These are phyloP conservation scores for Fagopyrum esculentum DNA, from an alignment of 148 eudicot genomes.

Conservation along the genomic window DNA sequence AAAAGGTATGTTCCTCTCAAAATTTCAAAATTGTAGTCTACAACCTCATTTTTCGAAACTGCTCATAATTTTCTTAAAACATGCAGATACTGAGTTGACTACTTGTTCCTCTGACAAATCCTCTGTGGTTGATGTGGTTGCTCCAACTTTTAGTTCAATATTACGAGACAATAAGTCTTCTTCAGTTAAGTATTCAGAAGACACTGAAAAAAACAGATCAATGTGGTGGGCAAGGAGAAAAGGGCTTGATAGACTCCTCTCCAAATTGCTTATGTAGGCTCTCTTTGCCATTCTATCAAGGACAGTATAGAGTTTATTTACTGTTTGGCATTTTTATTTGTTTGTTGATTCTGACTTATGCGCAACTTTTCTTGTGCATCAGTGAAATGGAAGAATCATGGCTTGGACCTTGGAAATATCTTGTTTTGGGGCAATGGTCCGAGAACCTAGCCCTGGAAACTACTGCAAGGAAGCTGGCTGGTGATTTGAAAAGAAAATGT, in stretches of 20 bases:
- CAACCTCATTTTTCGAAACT: not conserved
- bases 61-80: not conserved
- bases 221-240: conserved; percentile 74
- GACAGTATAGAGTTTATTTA: not conserved
- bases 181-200: conserved; percentile 38
- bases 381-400: conserved; percentile 80
- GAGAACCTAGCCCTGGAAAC: conserved; percentile 36
- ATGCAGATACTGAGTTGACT: conserved; percentile 6
- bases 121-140: conserved; percentile 61
- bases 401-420: conserved; percentile 72
- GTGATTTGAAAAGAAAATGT: conserved; percentile 32
- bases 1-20: conserved; percentile 29
- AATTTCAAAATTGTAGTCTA: not conserved
- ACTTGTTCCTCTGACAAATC: conserved; percentile 58
- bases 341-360: not conserved
- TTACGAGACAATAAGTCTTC: conserved; percentile 60
- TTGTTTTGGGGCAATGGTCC: conserved; percentile 64
- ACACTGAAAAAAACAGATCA: conserved; percentile 45
- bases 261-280: conserved; percentile 55
- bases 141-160: conserved; percentile 58
- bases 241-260: conserved; percentile 57
- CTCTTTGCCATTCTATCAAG: not conserved
- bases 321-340: not conserved
- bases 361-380: conserved; percentile 6
- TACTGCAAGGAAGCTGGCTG: conserved; percentile 31